These are phyloP conservation scores for Venturia asperata DNA, from an alignment of 2,329 filamentous ascomycete genomes.

Conservation along the genomic window DNA sequence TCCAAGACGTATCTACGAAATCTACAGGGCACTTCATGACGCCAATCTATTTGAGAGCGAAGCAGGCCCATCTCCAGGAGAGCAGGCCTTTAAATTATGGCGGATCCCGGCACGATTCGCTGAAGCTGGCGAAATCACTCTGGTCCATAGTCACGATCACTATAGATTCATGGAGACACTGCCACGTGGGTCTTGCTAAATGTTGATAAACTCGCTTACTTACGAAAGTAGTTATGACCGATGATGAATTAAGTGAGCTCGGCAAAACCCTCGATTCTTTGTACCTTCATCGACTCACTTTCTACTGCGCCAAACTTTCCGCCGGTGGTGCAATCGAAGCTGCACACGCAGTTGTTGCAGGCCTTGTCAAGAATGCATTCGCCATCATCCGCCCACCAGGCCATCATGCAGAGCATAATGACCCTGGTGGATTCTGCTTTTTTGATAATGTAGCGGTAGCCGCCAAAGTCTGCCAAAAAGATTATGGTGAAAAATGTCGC, in stretches of 20 bases:
- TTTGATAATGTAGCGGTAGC: slow-evolving; percentile 98
- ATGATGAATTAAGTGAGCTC: slow-evolving; percentile 60
- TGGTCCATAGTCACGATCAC: slow-evolving; percentile 71
- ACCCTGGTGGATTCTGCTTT: slow-evolving; percentile 89
- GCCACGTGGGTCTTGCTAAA: slow-evolving; percentile 31
- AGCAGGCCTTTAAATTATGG: slow-evolving; percentile 41
- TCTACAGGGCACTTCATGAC: slow-evolving; percentile 80
- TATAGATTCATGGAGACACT: slow-evolving; percentile 67
- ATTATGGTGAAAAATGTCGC: slow-evolving; percentile 71
- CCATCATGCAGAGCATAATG: slow-evolving; percentile 83
- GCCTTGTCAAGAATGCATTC: slow-evolving; percentile 86
- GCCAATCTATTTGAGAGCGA: slow-evolving; percentile 33
- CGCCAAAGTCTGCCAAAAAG: slow-evolving; percentile 74
- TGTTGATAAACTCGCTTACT: slow-evolving; percentile 15
- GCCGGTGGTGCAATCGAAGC: slow-evolving; percentile 94
- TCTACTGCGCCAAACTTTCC: slow-evolving; percentile 71
- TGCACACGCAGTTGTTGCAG: slow-evolving; percentile 78
- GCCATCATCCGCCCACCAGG: slow-evolving; percentile 92
- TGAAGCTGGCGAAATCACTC: slow-evolving; percentile 68
- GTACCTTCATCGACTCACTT: slow-evolving; percentile 68
- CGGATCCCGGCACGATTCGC: slow-evolving; percentile 74
- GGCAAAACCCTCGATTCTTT: slow-evolving; percentile 47
- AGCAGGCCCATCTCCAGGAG: slow-evolving; percentile 58
- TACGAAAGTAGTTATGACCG: slow-evolving; percentile 37
- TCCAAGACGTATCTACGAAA: slow-evolving; percentile 82